Conservation (phyloP, 2,329 filamentous ascomycete genomes). For the Xylaria hypoxylon region DNA sequence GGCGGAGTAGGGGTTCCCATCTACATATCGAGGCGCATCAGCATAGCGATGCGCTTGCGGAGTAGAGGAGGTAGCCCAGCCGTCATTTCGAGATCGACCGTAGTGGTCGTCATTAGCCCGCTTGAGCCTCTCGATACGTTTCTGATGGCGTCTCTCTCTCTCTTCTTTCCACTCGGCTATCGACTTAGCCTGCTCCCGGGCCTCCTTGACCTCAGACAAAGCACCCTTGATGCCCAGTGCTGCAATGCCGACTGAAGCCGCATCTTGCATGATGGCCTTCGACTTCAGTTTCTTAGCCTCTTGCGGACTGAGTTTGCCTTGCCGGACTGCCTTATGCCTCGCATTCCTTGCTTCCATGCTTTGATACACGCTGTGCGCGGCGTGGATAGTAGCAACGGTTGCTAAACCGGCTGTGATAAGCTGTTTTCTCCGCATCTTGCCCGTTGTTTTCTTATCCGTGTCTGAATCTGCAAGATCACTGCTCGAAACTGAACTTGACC, state of each 20-base stretch:
- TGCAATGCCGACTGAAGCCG: constrained; percentile 68
- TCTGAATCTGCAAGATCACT: constrained; percentile 69
- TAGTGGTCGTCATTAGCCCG: constrained; percentile 47
- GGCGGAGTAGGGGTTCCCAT: constrained; percentile 61
- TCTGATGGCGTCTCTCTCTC: constrained; percentile 62
- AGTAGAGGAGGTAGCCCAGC: constrained; percentile 58
- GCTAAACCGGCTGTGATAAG: constrained; percentile 67
- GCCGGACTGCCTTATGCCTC: constrained; percentile 64
- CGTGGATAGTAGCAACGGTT: constrained; percentile 70
- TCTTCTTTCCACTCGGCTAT: constrained; percentile 62
- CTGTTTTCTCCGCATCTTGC: constrained; percentile 73
- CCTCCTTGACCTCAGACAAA: constrained; percentile 67
- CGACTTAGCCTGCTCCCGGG: constrained; percentile 62
- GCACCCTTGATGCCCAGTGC: constrained; percentile 69
- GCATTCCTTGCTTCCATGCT: constrained; percentile 68
- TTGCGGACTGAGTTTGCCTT: constrained; percentile 62
- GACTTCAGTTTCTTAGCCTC: constrained; percentile 69
- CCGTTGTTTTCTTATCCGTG: constrained; percentile 65
- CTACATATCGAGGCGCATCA: constrained; percentile 60
- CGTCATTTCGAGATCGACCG: constrained; percentile 58
- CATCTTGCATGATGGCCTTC: constrained; percentile 68
- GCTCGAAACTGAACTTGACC: constrained; percentile 63
- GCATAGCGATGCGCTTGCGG: constrained; percentile 54
- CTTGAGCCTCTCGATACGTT: constrained; percentile 56
- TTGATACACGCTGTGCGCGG: constrained; percentile 68